phyloP scores from a whole-genome alignment of 805 yeast genomes.

The Kodamaea lidongshanica region DNA sequence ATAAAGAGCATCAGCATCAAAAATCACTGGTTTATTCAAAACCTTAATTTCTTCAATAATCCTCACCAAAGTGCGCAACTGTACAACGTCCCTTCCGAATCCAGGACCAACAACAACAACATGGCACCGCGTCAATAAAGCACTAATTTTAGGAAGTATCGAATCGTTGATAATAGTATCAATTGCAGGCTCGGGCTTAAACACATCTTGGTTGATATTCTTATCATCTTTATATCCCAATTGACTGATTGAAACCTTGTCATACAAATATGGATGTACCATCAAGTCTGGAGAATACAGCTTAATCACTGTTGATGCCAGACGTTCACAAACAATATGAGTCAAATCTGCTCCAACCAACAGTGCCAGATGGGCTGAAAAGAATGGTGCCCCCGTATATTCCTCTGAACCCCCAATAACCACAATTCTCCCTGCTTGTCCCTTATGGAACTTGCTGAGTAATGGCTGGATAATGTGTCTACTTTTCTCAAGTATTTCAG shows the following conservation, averaged over 20 bases:
- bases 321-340: constrained; percentile 78
- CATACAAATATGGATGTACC: constrained; percentile 88
- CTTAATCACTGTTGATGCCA: constrained; percentile 78
- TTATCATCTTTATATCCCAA: constrained; percentile 15
- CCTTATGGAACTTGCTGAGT: constrained; percentile 68
- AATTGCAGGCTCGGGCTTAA: too few species aligned
- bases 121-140: constrained; percentile 61
- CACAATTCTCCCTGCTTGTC: constrained; percentile 83
- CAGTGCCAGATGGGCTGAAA: constrained; percentile 80
- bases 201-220: constrained; percentile 12
- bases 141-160: constrained; percentile 50
- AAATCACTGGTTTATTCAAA: constrained; percentile 59
- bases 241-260: constrained; percentile 31
- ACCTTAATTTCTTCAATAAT: constrained; percentile 53
- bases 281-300: constrained; percentile 86
- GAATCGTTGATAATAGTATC: constrained; percentile 32
- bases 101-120: constrained; percentile 92
- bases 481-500: constrained; percentile 1
- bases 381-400: constrained; percentile 95
- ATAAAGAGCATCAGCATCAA: constrained; percentile 88
- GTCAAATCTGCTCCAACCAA: constrained; percentile 82
- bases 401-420: constrained; percentile 94
- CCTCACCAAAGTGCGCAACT: constrained; percentile 54
- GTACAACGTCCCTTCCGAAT: constrained; percentile 70
- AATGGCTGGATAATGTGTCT: constrained; percentile 62